Base-by-base conservation (phyloP, 305 asterid genomes). In the Rubia balearica region DNA sequence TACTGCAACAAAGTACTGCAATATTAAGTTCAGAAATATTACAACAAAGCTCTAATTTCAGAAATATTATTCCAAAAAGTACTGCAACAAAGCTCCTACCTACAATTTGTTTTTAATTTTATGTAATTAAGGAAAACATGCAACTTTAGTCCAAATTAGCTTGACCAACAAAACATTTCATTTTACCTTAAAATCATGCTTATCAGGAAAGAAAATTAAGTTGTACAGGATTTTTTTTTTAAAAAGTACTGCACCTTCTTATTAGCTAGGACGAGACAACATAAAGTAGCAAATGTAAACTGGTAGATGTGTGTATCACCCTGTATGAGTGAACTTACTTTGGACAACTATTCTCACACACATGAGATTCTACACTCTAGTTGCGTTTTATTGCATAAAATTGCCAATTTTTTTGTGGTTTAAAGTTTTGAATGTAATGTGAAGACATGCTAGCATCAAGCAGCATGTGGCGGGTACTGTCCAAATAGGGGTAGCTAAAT, bases 401-500 rank as follows among this genome's bases (percentile, higher is more conserved):
- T 30, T 30, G 36, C 36, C 1, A 1, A 30, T 30, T 30, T 16
- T 51, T 51, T 7, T 10, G 57, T 17, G 17, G 57, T 51, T 51
- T 42, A 4, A 51, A 5, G 9, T 1, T 51, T 51, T 9, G 22
- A 51, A 51, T 51, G 22, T 17, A 51, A 16, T 51, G 22, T 51
- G 57, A 51, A 51, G 57, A 6, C 57, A 51, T 51, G 2, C 14
- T 48, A 7, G 55, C 55, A 48, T 48, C n/a, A 48, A 0, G 55
- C 19, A 48, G 16, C 0, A 49, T 49, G 19, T 49, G n/a, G 8
- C 3, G 4, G 79, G 76, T 83, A 64, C 84, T 82, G 79, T 72
- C 90, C 55, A 92, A 92, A 64, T 94, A 90, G 79, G 36, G 36
- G 1, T 30, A 3, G 36, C 3, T 30, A 30, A 30, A 30, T 30